Conservation (phyloP, 257 asterid species). For the Petunia axillaris region DNA sequence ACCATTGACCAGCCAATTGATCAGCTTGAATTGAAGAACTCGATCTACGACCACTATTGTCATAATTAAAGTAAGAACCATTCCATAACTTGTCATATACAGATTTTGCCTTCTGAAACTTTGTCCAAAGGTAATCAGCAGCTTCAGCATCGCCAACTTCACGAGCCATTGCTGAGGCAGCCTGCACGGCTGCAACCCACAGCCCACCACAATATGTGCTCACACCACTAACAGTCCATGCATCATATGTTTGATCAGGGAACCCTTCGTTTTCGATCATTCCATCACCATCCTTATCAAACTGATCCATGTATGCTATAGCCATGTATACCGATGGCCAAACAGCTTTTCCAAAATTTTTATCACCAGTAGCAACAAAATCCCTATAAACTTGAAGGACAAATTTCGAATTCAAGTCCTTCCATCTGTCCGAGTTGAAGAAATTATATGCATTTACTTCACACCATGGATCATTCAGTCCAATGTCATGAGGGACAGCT, state of each 20-base stretch:
- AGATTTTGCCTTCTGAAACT: constrained; percentile 75
- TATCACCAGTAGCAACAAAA: constrained; percentile 72
- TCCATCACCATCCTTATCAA: constrained; percentile 95
- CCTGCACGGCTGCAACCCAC: constrained; percentile 97
- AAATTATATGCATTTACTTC: constrained; percentile 79
- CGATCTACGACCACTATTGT: constrained; percentile 63
- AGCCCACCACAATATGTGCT: constrained; percentile 98
- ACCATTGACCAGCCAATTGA: constrained; percentile 98
- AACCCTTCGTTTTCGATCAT: constrained; percentile 98
- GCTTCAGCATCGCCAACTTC: constrained; percentile 79
- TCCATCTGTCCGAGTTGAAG: constrained; percentile 89
- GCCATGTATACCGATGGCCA: constrained; percentile 97
- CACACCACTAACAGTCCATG: constrained; percentile 89
- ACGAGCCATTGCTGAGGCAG: constrained; percentile 81
- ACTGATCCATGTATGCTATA: constrained; percentile 95
- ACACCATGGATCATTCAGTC: constrained; percentile 95
- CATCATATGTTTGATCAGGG: constrained; percentile 95
- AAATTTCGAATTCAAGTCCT: constrained; percentile 92
- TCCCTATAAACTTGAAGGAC: constrained; percentile 94
- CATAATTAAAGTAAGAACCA: constrained; percentile 87
- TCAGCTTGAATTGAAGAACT: constrained; percentile 95
- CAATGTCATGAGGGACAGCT: constrained; percentile 97
- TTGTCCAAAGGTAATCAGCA: constrained; percentile 76
- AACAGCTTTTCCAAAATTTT: constrained; percentile 68
- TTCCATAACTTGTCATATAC: constrained; percentile 86